Base-by-base conservation (phyloP, 495 filamentous ascomycete genomes). In the Letharia lupina region DNA sequence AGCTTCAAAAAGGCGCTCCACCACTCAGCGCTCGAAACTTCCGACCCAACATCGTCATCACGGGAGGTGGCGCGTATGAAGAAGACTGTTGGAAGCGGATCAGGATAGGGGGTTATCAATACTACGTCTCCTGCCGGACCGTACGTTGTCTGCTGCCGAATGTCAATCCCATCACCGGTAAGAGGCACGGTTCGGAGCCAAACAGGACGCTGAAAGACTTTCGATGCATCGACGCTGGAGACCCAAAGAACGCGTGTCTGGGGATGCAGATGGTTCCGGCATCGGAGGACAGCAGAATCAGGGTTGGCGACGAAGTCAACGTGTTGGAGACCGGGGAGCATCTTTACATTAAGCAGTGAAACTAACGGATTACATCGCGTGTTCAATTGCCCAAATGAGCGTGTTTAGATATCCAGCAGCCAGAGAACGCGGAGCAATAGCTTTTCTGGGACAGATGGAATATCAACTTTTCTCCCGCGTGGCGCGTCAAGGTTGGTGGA, bases 31-130 rank as follows among this genome's bases (percentile, higher is more conserved):
- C 87, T 4, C 71, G 82, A 3, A 85, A 91, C 7, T 96, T 96
- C 76, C 85, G 93, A 45, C 84, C 93, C 12, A 98, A 96, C 70
- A 86, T 98, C 59, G 86, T 94, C 66, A 74, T 90, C 66, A 81
- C 81, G 37, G 89, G 89, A 1, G 84, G 86, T 0, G 74, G 72
- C 13, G 77, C 86, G 1, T 91, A 87, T 69, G 79, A 69, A 3
- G 93, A 97, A 70, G 91, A 96, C 65, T 77, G 75, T 37, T 98
- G 93, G 93, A 90, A 89, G 68, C 79, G 77, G 54, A 81, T 94
- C 59, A 77, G 77, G 39, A 83, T 98, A 65, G 81, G 78, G 1
- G 71, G 65, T 45, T 67, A 73, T 52, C 72, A 72, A 23, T 84
- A 79, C 62, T 75, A 85, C 70, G 86, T 91, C 18, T 87, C 86